Evolutionary conservation across 1,139 yeast genomes (phyloP).

Genomic region (Geotrichum cucujoidarum): DNA sequence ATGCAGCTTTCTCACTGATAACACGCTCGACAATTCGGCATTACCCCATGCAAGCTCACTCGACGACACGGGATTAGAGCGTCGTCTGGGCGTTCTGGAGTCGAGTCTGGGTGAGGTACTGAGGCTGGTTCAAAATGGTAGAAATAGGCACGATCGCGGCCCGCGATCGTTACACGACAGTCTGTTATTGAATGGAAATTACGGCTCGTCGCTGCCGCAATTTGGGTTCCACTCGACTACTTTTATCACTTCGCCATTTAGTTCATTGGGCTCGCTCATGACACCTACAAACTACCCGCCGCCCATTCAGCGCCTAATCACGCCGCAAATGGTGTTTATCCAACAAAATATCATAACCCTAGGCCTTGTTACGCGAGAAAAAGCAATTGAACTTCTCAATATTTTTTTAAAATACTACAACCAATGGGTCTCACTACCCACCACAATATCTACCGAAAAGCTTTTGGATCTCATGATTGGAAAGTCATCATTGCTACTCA

Average conservation of each 20-base stretch:
- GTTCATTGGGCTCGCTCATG: constrained; percentile 42
- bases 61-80: constrained; percentile 4
- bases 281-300: constrained; percentile 39
- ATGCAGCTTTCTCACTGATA: constrained; percentile 45
- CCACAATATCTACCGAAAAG: constrained; percentile 45
- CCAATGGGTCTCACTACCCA: constrained; percentile 73
- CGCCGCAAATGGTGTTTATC: constrained; percentile 33
- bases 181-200: constrained; percentile 7
- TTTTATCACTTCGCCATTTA: constrained; percentile 48
- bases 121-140: neutral
- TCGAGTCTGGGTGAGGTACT: constrained; percentile 1
- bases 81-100: constrained; percentile 1
- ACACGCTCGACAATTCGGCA: neutral
- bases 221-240: constrained; percentile 45
- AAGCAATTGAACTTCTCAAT: constrained; percentile 49
- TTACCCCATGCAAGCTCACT: neutral
- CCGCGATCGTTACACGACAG: neutral
- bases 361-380: constrained; percentile 47
- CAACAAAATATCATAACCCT: constrained; percentile 45
- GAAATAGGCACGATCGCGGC: neutral
- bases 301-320: constrained; percentile 45
- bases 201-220: constrained; percentile 25
- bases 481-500: constrained; percentile 57
- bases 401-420: constrained; percentile 62
- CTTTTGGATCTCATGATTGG: constrained; percentile 50